A percentile compares a stretch with the other conserved stretches of the same genome.
These are phyloP conservation scores for Elsinoe perseae DNA, from an alignment of 2,329 filamentous ascomycete genomes.

Conservation along the genomic window DNA sequence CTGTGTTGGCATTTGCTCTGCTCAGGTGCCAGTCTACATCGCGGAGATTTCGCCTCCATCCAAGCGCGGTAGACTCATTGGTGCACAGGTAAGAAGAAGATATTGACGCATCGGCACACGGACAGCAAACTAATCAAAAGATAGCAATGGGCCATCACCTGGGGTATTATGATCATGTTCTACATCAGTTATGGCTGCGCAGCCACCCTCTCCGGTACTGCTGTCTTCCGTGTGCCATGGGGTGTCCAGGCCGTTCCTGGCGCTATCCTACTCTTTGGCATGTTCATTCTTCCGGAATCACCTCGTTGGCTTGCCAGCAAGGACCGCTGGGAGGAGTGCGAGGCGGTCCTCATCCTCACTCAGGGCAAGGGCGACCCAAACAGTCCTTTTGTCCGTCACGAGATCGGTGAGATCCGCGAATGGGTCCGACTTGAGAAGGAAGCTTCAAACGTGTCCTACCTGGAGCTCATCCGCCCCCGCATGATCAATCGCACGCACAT, in stretches of 20 bases:
- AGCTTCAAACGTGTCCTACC: slow-evolving; percentile 61
- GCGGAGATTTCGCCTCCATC: slow-evolving; percentile 55
- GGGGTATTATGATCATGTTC: slow-evolving; percentile 60
- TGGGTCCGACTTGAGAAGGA: slow-evolving; percentile 62
- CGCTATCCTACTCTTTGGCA: slow-evolving; percentile 37
- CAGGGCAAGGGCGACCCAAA: slow-evolving; percentile 33
- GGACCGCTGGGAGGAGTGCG: slow-evolving; percentile 39
- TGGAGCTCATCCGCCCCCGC: slow-evolving; percentile 63
- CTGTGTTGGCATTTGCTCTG: slow-evolving; percentile 64
- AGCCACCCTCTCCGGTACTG: slow-evolving; percentile 46
- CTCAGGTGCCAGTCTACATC: slow-evolving; percentile 62
- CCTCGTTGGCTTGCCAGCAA: slow-evolving; percentile 41
- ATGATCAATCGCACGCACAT: slow-evolving; percentile 68
- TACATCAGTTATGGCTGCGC: slow-evolving; percentile 54
- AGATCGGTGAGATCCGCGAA: slow-evolving; percentile 65
- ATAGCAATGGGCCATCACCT: slow-evolving; percentile 65
- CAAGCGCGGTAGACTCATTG: slow-evolving; percentile 58
- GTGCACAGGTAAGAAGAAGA: slow-evolving; percentile 38
- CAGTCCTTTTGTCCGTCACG: slow-evolving; percentile 52
- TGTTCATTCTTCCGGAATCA: slow-evolving; percentile 40
- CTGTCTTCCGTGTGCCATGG: slow-evolving; percentile 57
- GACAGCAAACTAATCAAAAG: background rate
- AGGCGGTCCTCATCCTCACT: slow-evolving; percentile 36
- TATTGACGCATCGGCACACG: background rate
- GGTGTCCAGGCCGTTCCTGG: slow-evolving; percentile 42